These are phyloP conservation scores for Kodamaea hsintzibuensis DNA, from an alignment of 805 yeast species.

Conservation along the genomic window DNA sequence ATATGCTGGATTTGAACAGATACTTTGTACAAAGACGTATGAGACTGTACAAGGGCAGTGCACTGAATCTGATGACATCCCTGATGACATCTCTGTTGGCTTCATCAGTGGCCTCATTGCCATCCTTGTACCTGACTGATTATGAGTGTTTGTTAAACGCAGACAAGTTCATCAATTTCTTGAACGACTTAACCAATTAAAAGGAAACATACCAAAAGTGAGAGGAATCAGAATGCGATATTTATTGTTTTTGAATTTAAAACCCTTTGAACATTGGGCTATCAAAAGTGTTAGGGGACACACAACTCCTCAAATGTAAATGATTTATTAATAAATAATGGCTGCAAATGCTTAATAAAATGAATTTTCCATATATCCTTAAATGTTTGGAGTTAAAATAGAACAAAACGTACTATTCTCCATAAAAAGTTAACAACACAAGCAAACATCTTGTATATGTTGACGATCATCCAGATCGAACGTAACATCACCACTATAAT, in stretches of 20 bases:
- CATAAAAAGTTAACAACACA: slow-evolving; percentile 18
- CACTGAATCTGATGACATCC: not conserved
- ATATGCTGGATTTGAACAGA: slow-evolving; percentile 12
- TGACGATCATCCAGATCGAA: slow-evolving; percentile 58
- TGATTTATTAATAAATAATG: not conserved
- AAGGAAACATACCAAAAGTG: slow-evolving; percentile 5
- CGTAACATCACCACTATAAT: slow-evolving; percentile 52
- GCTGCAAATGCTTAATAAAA: not conserved
- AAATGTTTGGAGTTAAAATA: not conserved
- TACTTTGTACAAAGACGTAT: slow-evolving; percentile 18
- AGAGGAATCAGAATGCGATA: too few relatives aligned
- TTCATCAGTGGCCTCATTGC: not conserved
- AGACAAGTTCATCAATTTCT: slow-evolving; percentile 20
- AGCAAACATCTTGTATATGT: slow-evolving; percentile 40
- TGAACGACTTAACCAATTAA: slow-evolving; percentile 16
- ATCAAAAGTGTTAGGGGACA: too few relatives aligned
- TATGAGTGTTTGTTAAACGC: slow-evolving; percentile 26
- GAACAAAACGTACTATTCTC: slow-evolving; percentile 8
- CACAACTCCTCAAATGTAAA: not conserved
- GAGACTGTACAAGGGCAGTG: slow-evolving; percentile 2
- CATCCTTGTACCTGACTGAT: slow-evolving; percentile 2
- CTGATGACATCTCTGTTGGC: not conserved
- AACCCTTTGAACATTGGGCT: too few relatives aligned
- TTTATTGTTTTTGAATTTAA: too few relatives aligned
- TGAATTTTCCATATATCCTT: too few relatives aligned